phyloP scores from a whole-genome alignment of 768 basidiomycete genomes.

The Amanita rimosa region DNA sequence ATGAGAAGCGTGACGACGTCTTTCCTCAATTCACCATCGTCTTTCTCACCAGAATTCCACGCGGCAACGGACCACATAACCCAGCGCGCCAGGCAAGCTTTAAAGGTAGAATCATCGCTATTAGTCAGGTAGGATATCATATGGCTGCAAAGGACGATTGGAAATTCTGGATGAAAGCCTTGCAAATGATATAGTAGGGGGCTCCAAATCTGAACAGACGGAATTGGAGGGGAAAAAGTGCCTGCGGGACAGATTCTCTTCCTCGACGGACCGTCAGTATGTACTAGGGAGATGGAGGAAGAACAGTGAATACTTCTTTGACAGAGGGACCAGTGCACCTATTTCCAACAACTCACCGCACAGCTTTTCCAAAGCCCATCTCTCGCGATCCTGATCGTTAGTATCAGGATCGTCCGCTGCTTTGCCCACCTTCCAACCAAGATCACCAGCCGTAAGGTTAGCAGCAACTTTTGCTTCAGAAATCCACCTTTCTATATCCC shows the following conservation, averaged over 20 bases:
- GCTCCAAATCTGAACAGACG: constrained; percentile 51
- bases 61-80: constrained; percentile 44
- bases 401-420: constrained; percentile 14
- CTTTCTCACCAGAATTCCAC: constrained; percentile 17
- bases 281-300: constrained; percentile 12
- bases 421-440: constrained; percentile 33
- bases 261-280: constrained; percentile 20
- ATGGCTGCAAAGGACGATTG: constrained; percentile 31
- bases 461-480: constrained; percentile 60
- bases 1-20: constrained; percentile 35
- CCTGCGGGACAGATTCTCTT: constrained; percentile 38
- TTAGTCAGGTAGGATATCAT: constrained; percentile 28
- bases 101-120: constrained; percentile 31
- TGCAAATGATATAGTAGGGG: constrained; percentile 52
- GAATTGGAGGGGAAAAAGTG: constrained; percentile 36
- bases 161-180: constrained; percentile 43
- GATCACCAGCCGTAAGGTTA: constrained; percentile 31
- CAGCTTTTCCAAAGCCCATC: constrained; percentile 57
- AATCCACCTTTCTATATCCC: constrained; percentile 71
- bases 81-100: constrained; percentile 60
- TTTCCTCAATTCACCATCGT: constrained; percentile 30
- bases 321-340: constrained; percentile 71
- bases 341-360: constrained; percentile 56
- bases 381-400: constrained; percentile 44
- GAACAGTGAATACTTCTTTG: constrained; percentile 55